Evolutionary conservation across 306 rosid species (phyloP).

Genomic region (Trifolium dubium): DNA sequence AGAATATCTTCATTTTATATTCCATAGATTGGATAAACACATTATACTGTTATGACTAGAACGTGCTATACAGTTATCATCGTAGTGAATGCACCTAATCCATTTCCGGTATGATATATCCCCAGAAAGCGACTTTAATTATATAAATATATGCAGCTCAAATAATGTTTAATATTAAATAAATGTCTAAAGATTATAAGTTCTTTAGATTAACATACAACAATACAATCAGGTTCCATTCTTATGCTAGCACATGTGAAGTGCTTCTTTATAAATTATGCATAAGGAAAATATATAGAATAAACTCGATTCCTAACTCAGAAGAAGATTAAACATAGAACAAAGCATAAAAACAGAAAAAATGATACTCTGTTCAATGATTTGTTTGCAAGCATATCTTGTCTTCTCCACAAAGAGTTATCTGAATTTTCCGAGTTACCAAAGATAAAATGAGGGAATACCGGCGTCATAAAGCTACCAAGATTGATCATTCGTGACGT

Average conservation of each 20-base stretch:
- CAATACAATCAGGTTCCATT: conserved; percentile 12
- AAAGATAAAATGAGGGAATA: conserved; percentile 68
- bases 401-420: conserved; percentile 75
- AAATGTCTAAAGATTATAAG: conserved; percentile 12
- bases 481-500: conserved; percentile 53
- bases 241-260: background rate
- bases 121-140: background rate
- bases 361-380: conserved; percentile 82
- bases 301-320: conserved; percentile 42
- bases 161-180: background rate
- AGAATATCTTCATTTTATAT: background rate
- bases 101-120: background rate
- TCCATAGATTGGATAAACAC: conserved; percentile 17
- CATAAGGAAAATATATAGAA: conserved; percentile 34
- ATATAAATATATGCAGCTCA: background rate
- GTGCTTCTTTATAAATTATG: conserved; percentile 48
- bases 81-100: too few species aligned
- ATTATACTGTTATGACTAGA: background rate
- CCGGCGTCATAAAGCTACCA: conserved; percentile 48
- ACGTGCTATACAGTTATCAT: background rate
- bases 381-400: conserved; percentile 81
- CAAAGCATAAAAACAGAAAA: conserved; percentile 78
- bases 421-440: conserved; percentile 62
- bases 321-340: conserved; percentile 82
- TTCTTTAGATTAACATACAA: conserved; percentile 16